Conservation (phyloP, 192 early-diverging fungal genomes). For the Entomortierella chlamydospora region DNA sequence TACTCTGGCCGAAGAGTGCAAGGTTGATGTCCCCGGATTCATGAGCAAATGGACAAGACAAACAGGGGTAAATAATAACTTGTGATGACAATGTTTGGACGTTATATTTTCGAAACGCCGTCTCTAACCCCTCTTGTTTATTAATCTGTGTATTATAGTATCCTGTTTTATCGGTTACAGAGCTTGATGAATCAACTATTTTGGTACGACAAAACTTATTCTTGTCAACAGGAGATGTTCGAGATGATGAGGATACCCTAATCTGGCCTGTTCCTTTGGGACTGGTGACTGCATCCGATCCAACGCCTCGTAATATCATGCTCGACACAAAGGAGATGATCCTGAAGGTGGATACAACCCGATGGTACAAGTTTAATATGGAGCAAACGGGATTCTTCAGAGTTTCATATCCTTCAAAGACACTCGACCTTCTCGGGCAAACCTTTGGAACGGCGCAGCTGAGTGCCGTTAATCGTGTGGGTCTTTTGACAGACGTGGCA, state of each 20-base stretch:
- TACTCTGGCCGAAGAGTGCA: slow-evolving; percentile 70
- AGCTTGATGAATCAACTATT: slow-evolving; percentile 40
- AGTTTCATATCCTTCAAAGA: slow-evolving; percentile 77
- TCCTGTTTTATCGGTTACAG: slow-evolving; percentile 41
- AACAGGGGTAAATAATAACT: slow-evolving; percentile 71
- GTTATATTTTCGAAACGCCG: not conserved
- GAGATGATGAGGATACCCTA: slow-evolving; percentile 80
- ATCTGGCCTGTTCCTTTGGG: slow-evolving; percentile 80
- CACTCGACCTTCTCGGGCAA: slow-evolving; percentile 62
- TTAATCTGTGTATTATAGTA: slow-evolving; percentile 25
- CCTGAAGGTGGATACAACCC: slow-evolving; percentile 61
- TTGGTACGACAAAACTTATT: slow-evolving; percentile 84
- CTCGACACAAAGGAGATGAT: slow-evolving; percentile 60
- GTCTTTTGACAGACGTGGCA: slow-evolving; percentile 85
- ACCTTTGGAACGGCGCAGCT: slow-evolving; percentile 69
- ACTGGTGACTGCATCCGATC: slow-evolving; percentile 55
- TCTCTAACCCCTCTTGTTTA: slow-evolving; percentile 38
- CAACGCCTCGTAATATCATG: slow-evolving; percentile 66
- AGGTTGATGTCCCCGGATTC: slow-evolving; percentile 72
- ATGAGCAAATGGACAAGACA: slow-evolving; percentile 86
- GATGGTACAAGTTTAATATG: slow-evolving; percentile 90
- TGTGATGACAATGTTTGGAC: too few species aligned
- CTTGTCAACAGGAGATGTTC: slow-evolving; percentile 84
- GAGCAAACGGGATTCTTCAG: slow-evolving; percentile 87
- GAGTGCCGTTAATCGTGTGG: slow-evolving; percentile 72